Evolutionary conservation across 768 basidiomycete species (phyloP).

Genomic region (Gyrodon lividus): DNA sequence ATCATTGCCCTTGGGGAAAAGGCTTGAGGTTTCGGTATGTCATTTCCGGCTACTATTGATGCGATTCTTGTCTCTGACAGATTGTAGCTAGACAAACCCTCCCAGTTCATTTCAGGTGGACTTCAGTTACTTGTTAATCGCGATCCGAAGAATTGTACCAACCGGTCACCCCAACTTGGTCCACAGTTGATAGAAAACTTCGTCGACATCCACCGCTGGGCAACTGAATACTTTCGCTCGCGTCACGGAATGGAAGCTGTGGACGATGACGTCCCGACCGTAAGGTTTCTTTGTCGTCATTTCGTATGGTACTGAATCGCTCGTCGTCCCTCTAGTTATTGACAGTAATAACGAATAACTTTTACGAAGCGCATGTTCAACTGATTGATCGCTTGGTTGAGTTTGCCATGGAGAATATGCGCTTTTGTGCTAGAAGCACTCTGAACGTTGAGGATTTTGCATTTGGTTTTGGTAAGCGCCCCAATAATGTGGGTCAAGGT

Average conservation of each 20-base stretch:
- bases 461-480: slow-evolving; percentile 29
- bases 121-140: slow-evolving; percentile 31
- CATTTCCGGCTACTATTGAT: not conserved
- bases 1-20: slow-evolving; percentile 22
- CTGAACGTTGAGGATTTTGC: slow-evolving; percentile 27
- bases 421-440: slow-evolving; percentile 9
- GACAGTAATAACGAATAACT: slow-evolving; percentile 29
- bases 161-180: slow-evolving; percentile 22
- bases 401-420: slow-evolving; percentile 27
- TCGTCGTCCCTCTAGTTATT: slow-evolving; percentile 17
- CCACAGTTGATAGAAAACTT: slow-evolving; percentile 33
- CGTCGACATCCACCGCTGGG: slow-evolving; percentile 27
- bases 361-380: slow-evolving; percentile 31
- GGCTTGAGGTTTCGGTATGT: slow-evolving; percentile 26
- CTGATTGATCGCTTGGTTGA: slow-evolving; percentile 26
- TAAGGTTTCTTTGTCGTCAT: slow-evolving; percentile 8
- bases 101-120: slow-evolving; percentile 24
- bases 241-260: slow-evolving; percentile 12
- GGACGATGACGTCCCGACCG: slow-evolving; percentile 19
- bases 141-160: slow-evolving; percentile 8
- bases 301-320: not conserved
- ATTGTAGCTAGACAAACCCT: slow-evolving; percentile 23
- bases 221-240: slow-evolving; percentile 27
- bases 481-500: not conserved
- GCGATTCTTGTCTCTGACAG: slow-evolving; percentile 1